Base-by-base conservation (phyloP, 179 eudicot genomes). In the Silene coronaria region DNA sequence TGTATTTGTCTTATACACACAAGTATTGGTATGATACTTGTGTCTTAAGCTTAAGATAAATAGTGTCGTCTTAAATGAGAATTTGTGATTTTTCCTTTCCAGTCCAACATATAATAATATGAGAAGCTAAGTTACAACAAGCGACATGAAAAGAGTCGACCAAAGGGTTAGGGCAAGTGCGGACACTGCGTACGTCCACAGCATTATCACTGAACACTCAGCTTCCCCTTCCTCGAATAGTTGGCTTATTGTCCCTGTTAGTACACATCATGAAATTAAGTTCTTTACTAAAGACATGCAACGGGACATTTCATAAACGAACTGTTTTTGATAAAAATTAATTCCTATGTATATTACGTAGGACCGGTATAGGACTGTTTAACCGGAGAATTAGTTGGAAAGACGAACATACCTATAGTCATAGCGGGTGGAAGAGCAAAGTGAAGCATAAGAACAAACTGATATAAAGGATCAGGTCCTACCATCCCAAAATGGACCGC, bases 351-450 rank as follows among this genome's bases (percentile, higher is more conserved):
- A n/a, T n/a, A n/a, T n/a, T n/a, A n/a, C n/a, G n/a, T n/a, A n/a
- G n/a, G n/a, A n/a, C n/a, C n/a, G 32, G 32, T 28, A 28, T 28
- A 28, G 3, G 32, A 28, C 32, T 3, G n/a, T 28, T 28, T 28
- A 1, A 28, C 32, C 2, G 2, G 32, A 28, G 32, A 28, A 3
- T 28, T 28, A 3, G 2, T 28, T 1, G 46, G 46, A 38, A 42
- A 42, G 14, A 42, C 48, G 48, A 38, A 12, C n/a, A 21, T 79
- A 88, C 91, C 91, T 65, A 88, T 86, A 46, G 80, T 78, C 91
- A 86, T 88, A 24, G 91, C 91, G 10, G 89, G 82, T 45, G 91
- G 91, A 16, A 86, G 78, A 21, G 90, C 86, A 53, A 81, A 87
- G 67, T 88, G 91, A 70, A 87, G 84, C 86, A 88, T 74, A 23